Evolutionary conservation across 768 basidiomycete genomes (phyloP), one percentile per base, ranked within the genome.

Genomic region (Auriscalpium vulgare): DNA sequence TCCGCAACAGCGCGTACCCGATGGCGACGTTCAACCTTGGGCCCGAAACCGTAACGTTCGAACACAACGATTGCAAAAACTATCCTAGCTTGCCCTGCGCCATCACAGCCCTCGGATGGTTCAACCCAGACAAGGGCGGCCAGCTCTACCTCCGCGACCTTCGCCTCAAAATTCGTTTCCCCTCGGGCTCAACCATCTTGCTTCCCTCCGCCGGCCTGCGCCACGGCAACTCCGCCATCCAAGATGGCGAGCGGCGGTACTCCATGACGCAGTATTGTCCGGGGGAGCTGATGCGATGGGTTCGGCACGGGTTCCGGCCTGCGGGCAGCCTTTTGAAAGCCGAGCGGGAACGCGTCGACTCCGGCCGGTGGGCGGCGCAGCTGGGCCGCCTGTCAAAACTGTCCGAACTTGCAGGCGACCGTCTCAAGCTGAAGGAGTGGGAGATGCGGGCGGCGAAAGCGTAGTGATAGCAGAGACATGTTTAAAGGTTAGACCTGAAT

Each of bases 151-250:
- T 67, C 0, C 53, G 55, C 14, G 59, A 63, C n/a, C 37, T 61
- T 21, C 50, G 58, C 1, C 54, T 65, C 37, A 47, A 63, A 6
- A 40, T 65, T 14, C 56, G 58, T 17, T 63, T 64, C 47, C 66
- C 62, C 3, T 52, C 62, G 1, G 64, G 66, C 8, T 40, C 56
- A 2, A 55, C 55, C n/a, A 57, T 64, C n/a, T 50, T 62, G 10
- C 44, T 64, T 10, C 59, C 64, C 1, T 67, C 64, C 5, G 61
- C 61, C 1, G 45, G 54, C 10, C 29, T 63, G 0, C 48, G 46
- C 6, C 64, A 67, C 46, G 56, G 59, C 19, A 67, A 67, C 47
- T 51, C 50, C 1, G 49, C 62, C 10, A 53, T 64, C 16, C 36
- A 50, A 23, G 29, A 34, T 1, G 58, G 51, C 17, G 53, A 59